Conservation (phyloP, 495 filamentous ascomycete genomes). For the Lineolata rhizophorae region DNA sequence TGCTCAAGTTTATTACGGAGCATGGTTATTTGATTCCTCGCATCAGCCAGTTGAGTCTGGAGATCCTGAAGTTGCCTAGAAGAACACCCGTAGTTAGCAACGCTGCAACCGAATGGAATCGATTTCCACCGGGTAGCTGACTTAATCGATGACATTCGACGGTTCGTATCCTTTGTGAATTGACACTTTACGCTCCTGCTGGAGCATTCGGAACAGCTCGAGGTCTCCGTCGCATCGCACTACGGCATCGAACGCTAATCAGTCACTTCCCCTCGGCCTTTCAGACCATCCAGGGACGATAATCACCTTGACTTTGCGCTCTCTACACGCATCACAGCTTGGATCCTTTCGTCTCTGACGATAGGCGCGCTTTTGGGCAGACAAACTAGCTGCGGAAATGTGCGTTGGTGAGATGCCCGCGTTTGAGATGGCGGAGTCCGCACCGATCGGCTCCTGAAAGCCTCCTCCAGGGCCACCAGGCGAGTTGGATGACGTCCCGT, state of each 20-base stretch:
- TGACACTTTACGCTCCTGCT: constrained; percentile 91
- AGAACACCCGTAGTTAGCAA: background rate
- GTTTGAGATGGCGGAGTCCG: constrained; percentile 13
- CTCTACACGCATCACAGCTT: constrained; percentile 91
- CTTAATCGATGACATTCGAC: constrained; percentile 98
- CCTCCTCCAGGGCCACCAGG: constrained; percentile 9
- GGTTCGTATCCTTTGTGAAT: constrained; percentile 97
- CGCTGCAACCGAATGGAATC: no score
- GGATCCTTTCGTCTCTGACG: constrained; percentile 88
- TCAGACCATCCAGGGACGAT: no score
- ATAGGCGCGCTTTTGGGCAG: constrained; percentile 80
- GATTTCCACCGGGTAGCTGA: no score
- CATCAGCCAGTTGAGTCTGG: constrained; percentile 65
- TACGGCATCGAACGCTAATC: constrained; percentile 9
- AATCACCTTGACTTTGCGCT: constrained; percentile 82
- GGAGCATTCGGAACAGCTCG: constrained; percentile 89
- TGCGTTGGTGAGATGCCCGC: constrained; percentile 24
- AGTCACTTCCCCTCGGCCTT: no score
- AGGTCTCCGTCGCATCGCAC: constrained; percentile 92
- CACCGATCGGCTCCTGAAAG: constrained; percentile 7
- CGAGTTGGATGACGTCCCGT: constrained; percentile 10
- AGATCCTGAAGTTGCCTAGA: constrained; percentile 79
- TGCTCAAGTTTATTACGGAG: constrained; percentile 29
- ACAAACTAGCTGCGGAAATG: constrained; percentile 24
- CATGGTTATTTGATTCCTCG: constrained; percentile 51